Evolutionary conservation across 768 basidiomycete genomes (phyloP).

Genomic region (Kwoniella mangroviensis): DNA sequence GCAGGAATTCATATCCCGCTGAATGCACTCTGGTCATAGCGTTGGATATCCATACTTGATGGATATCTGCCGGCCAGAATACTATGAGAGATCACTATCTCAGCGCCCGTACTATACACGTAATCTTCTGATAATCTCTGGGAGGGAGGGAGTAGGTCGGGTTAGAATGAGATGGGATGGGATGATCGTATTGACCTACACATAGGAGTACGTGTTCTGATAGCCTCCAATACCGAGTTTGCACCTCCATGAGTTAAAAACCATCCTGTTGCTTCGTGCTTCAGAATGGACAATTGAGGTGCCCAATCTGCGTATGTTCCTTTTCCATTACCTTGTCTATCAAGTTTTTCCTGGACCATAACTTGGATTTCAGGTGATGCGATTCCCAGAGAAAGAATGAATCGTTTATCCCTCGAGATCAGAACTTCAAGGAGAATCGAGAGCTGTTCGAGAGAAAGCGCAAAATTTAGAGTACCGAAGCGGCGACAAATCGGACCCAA

Average conservation of each 20-base stretch:
- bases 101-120: no score
- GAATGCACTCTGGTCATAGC: slow-evolving; percentile 10
- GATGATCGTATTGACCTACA: neutral
- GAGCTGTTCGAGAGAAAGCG: slow-evolving; percentile 21
- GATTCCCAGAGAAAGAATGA: slow-evolving; percentile 25
- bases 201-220: slow-evolving; percentile 20
- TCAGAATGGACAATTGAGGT: slow-evolving; percentile 24
- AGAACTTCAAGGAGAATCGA: slow-evolving; percentile 25
- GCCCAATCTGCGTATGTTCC: slow-evolving; percentile 23
- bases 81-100: neutral
- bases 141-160: no score
- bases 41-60: slow-evolving; percentile 27
- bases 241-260: slow-evolving; percentile 29
- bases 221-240: slow-evolving; percentile 20
- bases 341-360: slow-evolving; percentile 15
- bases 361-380: slow-evolving; percentile 13
- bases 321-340: slow-evolving; percentile 2
- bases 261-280: slow-evolving; percentile 26
- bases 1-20: slow-evolving; percentile 17
- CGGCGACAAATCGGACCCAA: neutral
- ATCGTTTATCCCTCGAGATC: slow-evolving; percentile 6
- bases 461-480: slow-evolving; percentile 25
- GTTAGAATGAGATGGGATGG: no score
- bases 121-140: no score
- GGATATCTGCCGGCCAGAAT: slow-evolving; percentile 15